These are phyloP conservation scores for Alternaria longipes DNA, from an alignment of 2,329 filamentous ascomycete genomes.

Conservation along the genomic window DNA sequence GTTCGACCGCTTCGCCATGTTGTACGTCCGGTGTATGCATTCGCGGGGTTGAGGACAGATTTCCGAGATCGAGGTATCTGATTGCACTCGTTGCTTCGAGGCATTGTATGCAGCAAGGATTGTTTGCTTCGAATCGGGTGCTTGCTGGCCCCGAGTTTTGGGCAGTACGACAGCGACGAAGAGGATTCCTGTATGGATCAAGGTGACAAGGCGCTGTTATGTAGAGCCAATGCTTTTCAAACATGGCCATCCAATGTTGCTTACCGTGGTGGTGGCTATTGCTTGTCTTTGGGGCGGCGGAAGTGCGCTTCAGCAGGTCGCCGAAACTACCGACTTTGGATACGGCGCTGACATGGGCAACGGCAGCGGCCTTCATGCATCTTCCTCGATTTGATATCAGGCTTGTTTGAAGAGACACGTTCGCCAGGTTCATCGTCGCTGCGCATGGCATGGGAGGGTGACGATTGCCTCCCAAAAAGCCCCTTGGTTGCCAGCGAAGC, in stretches of 20 bases:
- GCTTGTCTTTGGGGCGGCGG: background rate
- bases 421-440: background rate
- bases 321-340: background rate
- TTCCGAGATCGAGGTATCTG: background rate
- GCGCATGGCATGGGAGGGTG: background rate
- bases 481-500: background rate
- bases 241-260: background rate
- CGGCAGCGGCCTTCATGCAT: background rate
- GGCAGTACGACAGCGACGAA: slow-evolving; percentile 11
- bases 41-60: background rate
- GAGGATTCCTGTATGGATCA: slow-evolving; percentile 3
- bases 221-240: background rate
- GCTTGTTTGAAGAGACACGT: background rate
- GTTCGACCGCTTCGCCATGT: background rate
- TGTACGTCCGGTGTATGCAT: background rate
- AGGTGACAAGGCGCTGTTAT: background rate
- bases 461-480: background rate
- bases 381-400: background rate
- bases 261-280: background rate
- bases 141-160: slow-evolving; percentile 1
- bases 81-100: background rate
- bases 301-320: background rate
- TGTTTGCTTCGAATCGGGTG: slow-evolving; percentile 17
- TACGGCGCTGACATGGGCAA: background rate
- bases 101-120: slow-evolving; percentile 4